Evolutionary conservation across 768 basidiomycete genomes (phyloP), one percentile per base, ranked within the genome.

Genomic region (Mycena crocata): DNA sequence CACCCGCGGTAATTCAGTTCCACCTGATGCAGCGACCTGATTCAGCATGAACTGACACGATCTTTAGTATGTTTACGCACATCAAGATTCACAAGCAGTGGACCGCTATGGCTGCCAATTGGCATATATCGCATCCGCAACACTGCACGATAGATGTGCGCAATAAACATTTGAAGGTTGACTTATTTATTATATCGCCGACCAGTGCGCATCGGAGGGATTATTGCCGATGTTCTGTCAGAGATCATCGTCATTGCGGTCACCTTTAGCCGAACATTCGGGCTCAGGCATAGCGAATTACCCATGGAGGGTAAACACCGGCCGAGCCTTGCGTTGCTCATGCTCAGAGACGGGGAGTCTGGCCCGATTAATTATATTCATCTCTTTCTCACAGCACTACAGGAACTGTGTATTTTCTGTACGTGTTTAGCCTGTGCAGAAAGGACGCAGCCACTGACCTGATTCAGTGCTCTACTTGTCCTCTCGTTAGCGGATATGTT

Each of bases 401-500:
- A 68, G 67, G 76, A 51, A 73, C 70, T 19, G 59, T 79, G 23
- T 76, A 79, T 65, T 79, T 77, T 63, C 28, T 63, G 76, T 77
- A 46, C 46, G 76, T 39, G 49, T 42, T 19, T 21, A 31, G 17
- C 13, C 32, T 28, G 17, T 39, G 52, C 28, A 2, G 23, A 12
- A 32, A 31, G 21, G 10, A 23, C 31, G 19, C 3, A 24, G 24
- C 52, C 44, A 17, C 26, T 39, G 21, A 61, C 45, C 42, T 55
- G 19, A 30, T 62, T 19, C 40, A 71, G 78, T 8, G 73, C 74
- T 23, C 67, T 79, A 6, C 57, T 79, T 40, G 56, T 76, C 21
- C 69, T 79, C n/a, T 79, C 78, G 0, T 69, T 78, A 2, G 75
- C 74, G 26, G 77, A 78, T 49, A 78, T 78, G 77, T 68, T 76